Conservation (phyloP, 2,329 filamentous ascomycete genomes). For the Fonsecaea erecta region DNA sequence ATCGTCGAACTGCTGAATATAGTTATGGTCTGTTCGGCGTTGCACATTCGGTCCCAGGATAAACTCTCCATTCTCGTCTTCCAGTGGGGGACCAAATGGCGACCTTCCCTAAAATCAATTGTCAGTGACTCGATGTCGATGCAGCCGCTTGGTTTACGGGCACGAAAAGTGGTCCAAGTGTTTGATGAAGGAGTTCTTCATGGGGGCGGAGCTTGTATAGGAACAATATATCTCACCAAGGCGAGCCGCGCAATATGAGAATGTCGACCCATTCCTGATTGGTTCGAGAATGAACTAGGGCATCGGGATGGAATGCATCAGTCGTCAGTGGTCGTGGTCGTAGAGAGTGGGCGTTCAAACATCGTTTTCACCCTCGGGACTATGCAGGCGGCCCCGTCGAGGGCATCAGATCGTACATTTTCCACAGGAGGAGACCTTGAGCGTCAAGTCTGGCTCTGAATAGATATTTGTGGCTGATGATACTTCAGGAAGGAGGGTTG, state of each 20-base stretch:
- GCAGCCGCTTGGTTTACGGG: background rate
- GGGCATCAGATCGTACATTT: background rate
- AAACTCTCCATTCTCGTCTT: constrained; percentile 36
- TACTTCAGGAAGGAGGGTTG: background rate
- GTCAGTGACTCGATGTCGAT: constrained; percentile 10
- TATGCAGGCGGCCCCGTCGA: background rate
- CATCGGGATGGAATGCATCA: background rate
- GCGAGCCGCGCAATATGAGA: constrained; percentile 52
- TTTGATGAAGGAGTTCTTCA: background rate
- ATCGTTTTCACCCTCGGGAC: background rate
- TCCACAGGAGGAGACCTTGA: background rate
- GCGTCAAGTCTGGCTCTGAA: background rate
- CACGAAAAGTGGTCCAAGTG: background rate
- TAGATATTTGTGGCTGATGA: background rate
- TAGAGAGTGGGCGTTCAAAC: background rate
- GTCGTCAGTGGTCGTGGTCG: background rate
- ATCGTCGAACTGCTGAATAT: constrained; percentile 54
- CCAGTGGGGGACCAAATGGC: constrained; percentile 33
- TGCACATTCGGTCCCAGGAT: constrained; percentile 35
- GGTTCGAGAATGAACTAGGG: background rate
- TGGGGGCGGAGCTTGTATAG: constrained; percentile 5
- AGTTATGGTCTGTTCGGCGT: constrained; percentile 46
- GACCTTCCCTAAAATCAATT: constrained; percentile 31
- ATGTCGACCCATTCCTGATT: constrained; percentile 48
- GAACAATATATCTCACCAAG: constrained; percentile 46